These are phyloP conservation scores for Amanita pallidorosea DNA, from an alignment of 768 basidiomycete species.

Conservation along the genomic window DNA sequence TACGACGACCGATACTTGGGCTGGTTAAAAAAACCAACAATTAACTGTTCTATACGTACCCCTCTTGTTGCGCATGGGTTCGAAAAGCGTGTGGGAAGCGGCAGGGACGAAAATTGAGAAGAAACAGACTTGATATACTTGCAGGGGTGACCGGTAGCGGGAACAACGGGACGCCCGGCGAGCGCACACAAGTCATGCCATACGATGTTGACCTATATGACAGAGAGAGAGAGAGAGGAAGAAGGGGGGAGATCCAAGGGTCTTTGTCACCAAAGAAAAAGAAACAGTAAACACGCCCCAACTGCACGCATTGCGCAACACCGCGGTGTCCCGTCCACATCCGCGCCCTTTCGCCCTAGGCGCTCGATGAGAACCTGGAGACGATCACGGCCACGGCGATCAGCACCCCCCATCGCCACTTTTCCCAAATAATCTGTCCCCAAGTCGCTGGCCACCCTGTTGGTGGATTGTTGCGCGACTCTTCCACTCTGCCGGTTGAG, in stretches of 20 bases:
- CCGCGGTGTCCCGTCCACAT: background rate
- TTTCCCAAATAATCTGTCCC: constrained; percentile 66
- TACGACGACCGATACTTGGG: too few species aligned
- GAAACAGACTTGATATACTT: too few species aligned
- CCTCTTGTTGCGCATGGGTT: too few species aligned
- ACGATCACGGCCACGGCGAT: constrained; percentile 72
- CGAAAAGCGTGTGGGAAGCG: too few species aligned
- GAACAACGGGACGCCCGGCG: too few species aligned
- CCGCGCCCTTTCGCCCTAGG: constrained; percentile 12
- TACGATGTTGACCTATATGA: background rate
- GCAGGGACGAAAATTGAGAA: too few species aligned
- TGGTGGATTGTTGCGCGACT: constrained; percentile 12
- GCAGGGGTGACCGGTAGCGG: too few species aligned
- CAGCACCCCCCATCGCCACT: constrained; percentile 76
- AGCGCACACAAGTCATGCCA: background rate
- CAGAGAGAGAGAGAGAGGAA: background rate
- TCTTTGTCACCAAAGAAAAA: background rate
- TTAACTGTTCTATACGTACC: too few species aligned
- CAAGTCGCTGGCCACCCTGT: constrained; percentile 50
- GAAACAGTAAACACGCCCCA: background rate
- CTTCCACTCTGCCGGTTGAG: constrained; percentile 8
- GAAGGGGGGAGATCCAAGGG: background rate
- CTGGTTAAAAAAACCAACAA: too few species aligned
- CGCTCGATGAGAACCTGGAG: constrained; percentile 57
- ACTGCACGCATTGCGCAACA: background rate